Conservation (phyloP, 2,329 filamentous ascomycete genomes). For the Diaporthe citriasiana region DNA sequence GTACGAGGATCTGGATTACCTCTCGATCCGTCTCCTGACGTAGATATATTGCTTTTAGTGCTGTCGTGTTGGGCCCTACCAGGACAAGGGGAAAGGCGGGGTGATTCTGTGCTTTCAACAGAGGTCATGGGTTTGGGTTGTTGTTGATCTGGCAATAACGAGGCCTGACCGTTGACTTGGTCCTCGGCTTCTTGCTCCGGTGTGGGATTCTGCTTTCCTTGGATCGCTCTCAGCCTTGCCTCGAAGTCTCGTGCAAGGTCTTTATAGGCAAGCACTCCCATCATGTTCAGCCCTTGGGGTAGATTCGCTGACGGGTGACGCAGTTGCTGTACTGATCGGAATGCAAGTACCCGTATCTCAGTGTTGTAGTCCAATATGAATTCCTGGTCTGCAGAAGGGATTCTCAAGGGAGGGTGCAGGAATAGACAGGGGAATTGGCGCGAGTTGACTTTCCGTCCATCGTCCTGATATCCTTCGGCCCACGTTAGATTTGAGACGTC, state of each 20-base stretch:
- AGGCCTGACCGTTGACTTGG: too few species aligned
- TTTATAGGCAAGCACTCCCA: background rate
- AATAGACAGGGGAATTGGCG: slow-evolving; percentile 7
- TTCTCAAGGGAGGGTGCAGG: background rate
- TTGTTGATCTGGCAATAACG: background rate
- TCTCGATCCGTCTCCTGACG: background rate
- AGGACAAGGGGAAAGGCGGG: background rate
- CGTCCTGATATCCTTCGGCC: background rate
- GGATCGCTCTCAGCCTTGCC: background rate
- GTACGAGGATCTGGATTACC: background rate
- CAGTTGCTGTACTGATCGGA: background rate
- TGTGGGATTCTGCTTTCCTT: background rate
- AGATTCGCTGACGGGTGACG: background rate
- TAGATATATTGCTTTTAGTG: too few species aligned
- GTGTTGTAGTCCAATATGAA: background rate
- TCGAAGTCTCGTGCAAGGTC: background rate
- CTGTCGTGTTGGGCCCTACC: too few species aligned
- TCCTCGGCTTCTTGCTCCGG: background rate
- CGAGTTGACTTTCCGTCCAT: background rate
- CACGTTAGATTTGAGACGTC: background rate
- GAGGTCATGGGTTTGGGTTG: too few species aligned
- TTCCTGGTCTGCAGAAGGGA: background rate
- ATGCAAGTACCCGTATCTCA: background rate
- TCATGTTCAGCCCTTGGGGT: background rate
- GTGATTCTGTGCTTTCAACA: background rate